phyloP scores from a whole-genome alignment of 2,329 filamentous ascomycete species.

The Penicillium psychrosexuale region DNA sequence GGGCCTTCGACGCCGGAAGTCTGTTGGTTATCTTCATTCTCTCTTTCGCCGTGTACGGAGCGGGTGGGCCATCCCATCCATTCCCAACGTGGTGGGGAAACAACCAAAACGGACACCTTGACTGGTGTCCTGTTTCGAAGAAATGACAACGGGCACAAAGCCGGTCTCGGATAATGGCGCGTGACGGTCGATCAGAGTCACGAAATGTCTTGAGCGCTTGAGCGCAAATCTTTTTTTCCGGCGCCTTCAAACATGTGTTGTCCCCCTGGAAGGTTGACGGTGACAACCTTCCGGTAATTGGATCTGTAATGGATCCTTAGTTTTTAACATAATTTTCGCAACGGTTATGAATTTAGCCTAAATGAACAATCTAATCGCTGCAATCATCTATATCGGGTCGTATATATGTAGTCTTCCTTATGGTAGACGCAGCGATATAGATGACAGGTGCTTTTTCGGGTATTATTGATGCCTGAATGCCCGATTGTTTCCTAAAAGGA shows the following conservation, averaged over 20 bases:
- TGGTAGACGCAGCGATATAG: neutral
- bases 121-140: slow-evolving; percentile 45
- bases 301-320: neutral
- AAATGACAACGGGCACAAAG: slow-evolving; percentile 10
- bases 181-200: neutral
- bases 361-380: neutral
- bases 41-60: slow-evolving; percentile 57
- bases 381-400: too few relatives aligned
- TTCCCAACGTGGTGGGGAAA: slow-evolving; percentile 58
- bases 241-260: neutral
- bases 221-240: neutral
- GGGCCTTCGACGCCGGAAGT: slow-evolving; percentile 52
- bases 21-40: slow-evolving; percentile 52
- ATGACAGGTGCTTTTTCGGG: too few relatives aligned
- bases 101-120: slow-evolving; percentile 48
- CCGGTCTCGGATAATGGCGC: neutral
- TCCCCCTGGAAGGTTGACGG: neutral
- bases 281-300: neutral
- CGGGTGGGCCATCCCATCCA: slow-evolving; percentile 43
- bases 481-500: too few relatives aligned
- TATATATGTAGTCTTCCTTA: neutral
- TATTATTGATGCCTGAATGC: too few relatives aligned
- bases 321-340: neutral
- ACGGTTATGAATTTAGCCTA: neutral
- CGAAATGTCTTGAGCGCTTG: neutral